Percentiles rank a stretch among this genome's conserved stretches.
These are phyloP conservation scores for Solanum chmielewskii DNA, from an alignment of 257 asterid species.

Conservation along the genomic window DNA sequence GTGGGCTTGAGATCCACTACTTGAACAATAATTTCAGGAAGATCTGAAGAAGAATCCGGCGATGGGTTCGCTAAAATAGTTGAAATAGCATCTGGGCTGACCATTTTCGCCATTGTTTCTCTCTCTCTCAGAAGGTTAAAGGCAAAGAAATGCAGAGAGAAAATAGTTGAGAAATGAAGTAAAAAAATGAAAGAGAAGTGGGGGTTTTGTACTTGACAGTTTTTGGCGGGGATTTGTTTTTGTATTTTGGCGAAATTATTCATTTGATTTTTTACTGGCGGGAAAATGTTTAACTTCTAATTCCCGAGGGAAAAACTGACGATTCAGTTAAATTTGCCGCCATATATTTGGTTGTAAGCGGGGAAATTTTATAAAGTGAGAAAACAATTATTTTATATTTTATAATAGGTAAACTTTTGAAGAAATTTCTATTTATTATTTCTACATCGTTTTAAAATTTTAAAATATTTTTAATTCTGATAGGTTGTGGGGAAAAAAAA, in stretches of 20 bases:
- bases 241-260: conserved; percentile 1
- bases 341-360: background rate
- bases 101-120: conserved; percentile 29
- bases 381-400: background rate
- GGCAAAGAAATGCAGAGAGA: background rate
- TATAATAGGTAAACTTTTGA: too few species aligned
- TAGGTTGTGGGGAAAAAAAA: background rate
- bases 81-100: conserved; percentile 63
- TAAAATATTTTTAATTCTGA: background rate
- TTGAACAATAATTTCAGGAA: conserved; percentile 66
- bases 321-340: background rate
- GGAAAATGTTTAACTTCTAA: background rate
- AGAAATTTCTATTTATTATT: too few species aligned
- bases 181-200: background rate
- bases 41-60: conserved; percentile 48
- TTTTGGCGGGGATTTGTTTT: conserved; percentile 16
- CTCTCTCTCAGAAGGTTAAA: background rate
- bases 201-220: conserved; percentile 3
- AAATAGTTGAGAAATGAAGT: background rate
- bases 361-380: too few species aligned
- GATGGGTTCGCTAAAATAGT: conserved; percentile 63
- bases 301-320: background rate
- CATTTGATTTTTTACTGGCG: conserved; percentile 5
- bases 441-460: background rate
- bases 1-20: conserved; percentile 63